phyloP scores from a whole-genome alignment of 495 filamentous ascomycete genomes.

The Podospora australis region DNA sequence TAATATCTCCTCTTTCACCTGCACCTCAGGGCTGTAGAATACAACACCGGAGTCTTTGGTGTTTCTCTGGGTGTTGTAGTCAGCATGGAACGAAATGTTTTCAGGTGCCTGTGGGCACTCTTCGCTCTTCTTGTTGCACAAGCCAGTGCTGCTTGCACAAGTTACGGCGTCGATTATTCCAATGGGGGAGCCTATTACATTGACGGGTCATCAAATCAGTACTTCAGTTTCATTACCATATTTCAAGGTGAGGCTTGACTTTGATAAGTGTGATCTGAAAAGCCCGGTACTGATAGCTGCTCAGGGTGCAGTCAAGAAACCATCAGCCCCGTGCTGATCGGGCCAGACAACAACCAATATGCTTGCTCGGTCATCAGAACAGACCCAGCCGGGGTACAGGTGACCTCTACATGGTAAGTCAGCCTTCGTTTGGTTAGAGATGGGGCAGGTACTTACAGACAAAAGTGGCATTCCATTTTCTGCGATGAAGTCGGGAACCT shows the following conservation, averaged over 20 bases:
- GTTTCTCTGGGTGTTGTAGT: too few relatives aligned
- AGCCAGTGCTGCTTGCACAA: slow-evolving; percentile 29
- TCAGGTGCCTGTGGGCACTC: slow-evolving; percentile 19
- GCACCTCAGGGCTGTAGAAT: too few relatives aligned
- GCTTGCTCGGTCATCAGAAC: slow-evolving; percentile 35
- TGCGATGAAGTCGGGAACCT: slow-evolving; percentile 33
- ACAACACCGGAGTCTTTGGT: too few relatives aligned
- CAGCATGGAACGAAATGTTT: slow-evolving; percentile 13
- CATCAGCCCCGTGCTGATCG: slow-evolving; percentile 34
- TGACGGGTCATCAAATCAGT: slow-evolving; percentile 33
- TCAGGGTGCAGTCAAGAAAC: slow-evolving; percentile 34
- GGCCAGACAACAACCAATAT: slow-evolving; percentile 30
- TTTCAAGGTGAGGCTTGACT: slow-evolving; percentile 30
- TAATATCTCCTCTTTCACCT: too few relatives aligned
- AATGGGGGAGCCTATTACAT: slow-evolving; percentile 39
- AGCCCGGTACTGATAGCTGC: not conserved
- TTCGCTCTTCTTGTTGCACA: slow-evolving; percentile 21
- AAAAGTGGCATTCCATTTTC: slow-evolving; percentile 36
- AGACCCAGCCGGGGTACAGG: slow-evolving; percentile 29
- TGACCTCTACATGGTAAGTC: slow-evolving; percentile 37
- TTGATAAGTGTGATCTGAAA: not conserved
- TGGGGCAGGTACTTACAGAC: too few relatives aligned
- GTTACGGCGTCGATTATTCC: slow-evolving; percentile 38
- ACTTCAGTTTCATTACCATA: slow-evolving; percentile 36
- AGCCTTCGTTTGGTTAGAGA: too few relatives aligned